Evolutionary conservation across 371 early-diverging fungal genomes (phyloP).

Genomic region (Mucor saturninus): DNA sequence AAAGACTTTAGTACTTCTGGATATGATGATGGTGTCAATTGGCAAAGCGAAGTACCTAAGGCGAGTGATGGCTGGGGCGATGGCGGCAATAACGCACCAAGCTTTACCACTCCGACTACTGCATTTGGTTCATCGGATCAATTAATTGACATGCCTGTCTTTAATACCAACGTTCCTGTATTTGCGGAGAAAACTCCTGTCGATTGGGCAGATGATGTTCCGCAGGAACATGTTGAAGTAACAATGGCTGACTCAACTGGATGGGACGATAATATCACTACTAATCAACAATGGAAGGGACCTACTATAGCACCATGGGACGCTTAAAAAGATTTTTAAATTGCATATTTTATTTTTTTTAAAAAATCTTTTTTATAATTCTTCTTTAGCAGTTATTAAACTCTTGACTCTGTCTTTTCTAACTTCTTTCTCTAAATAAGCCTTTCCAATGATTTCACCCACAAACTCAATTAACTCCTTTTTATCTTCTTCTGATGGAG

Average conservation of each 20-base stretch:
- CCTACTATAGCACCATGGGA: neutral
- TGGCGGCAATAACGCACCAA: too few species aligned
- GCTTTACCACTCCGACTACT: neutral
- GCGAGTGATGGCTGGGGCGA: neutral
- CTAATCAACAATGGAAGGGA: neutral
- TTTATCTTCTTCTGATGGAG: slow-evolving; percentile 20
- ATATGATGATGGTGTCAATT: neutral
- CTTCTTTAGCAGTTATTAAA: neutral
- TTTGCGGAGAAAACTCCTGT: neutral
- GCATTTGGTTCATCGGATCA: neutral
- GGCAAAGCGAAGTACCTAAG: neutral
- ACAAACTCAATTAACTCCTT: slow-evolving; percentile 20
- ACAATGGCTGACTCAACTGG: neutral
- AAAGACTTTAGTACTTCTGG: too few species aligned
- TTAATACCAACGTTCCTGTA: neutral
- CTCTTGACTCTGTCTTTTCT: slow-evolving; percentile 17
- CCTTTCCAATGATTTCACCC: slow-evolving; percentile 25
- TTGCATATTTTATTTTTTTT: too few species aligned
- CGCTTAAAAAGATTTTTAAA: too few species aligned
- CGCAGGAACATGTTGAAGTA: neutral
- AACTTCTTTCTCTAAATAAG: slow-evolving; percentile 24
- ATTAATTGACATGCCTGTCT: neutral
- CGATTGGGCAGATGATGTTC: neutral
- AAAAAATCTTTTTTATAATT: neutral
- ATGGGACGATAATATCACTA: neutral